Conservation (phyloP, 768 basidiomycete genomes). For the Tylopilus subfusipes region DNA sequence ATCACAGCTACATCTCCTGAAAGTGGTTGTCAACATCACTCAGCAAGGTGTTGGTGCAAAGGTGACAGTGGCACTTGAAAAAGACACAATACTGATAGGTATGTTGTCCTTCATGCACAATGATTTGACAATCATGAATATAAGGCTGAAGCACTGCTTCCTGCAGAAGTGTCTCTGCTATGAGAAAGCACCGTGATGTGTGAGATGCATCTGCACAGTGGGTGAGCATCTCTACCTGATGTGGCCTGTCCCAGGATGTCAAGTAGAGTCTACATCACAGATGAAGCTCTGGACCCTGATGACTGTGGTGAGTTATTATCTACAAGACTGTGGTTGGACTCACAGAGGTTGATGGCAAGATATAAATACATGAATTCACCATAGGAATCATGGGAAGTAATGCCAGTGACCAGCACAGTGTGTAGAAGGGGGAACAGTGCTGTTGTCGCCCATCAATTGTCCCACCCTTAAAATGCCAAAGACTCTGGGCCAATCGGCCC, state of each 20-base stretch:
- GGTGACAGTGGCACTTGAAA: no score
- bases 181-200: background rate
- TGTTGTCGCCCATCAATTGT: background rate
- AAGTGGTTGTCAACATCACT: background rate
- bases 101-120: background rate
- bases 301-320: background rate
- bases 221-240: no score
- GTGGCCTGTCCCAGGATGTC: background rate
- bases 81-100: no score
- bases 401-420: background rate
- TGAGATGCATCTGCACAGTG: background rate
- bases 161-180: background rate
- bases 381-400: no score
- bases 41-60: background rate
- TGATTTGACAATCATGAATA: background rate
- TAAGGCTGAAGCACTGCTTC: background rate
- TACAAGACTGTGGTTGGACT: background rate
- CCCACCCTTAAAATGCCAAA: background rate
- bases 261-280: background rate
- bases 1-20: background rate
- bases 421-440: background rate
- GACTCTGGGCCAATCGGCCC: no score
- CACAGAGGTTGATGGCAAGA: background rate
- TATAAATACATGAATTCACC: no score
- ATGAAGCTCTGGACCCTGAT: background rate